These are phyloP conservation scores for Gymnopus androsaceus DNA, from an alignment of 1,284 basidiomycete species.

Conservation along the genomic window DNA sequence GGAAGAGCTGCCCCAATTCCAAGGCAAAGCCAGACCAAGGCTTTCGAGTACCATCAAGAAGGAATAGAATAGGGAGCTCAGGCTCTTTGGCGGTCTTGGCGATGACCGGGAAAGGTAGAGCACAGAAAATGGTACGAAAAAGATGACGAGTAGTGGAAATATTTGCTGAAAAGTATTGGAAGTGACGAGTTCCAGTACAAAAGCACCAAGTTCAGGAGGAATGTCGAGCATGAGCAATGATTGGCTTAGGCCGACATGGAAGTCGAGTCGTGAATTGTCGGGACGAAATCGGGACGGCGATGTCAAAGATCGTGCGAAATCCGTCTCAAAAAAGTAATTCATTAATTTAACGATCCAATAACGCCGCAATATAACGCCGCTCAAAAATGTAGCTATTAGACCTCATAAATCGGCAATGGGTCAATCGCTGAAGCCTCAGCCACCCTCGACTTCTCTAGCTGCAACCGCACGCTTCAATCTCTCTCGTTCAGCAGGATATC, in stretches of 20 bases:
- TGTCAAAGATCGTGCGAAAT: constrained; percentile 1
- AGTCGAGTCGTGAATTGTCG: background rate
- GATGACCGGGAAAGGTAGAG: constrained; percentile 38
- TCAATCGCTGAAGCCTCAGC: no score
- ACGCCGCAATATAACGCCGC: no score
- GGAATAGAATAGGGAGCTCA: constrained; percentile 34
- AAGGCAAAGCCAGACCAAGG: constrained; percentile 52
- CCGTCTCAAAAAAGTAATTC: background rate
- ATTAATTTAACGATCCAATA: background rate
- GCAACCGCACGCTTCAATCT: no score
- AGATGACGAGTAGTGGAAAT: constrained; percentile 54
- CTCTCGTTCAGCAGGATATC: no score
- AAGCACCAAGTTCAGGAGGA: background rate
- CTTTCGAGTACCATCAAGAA: constrained; percentile 59
- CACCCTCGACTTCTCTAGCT: no score
- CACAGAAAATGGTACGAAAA: constrained; percentile 54
- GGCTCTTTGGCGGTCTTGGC: constrained; percentile 11
- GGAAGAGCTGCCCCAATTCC: constrained; percentile 52
- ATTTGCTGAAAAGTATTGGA: constrained; percentile 45
- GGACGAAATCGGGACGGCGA: constrained; percentile 1
- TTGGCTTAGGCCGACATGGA: constrained; percentile 6
- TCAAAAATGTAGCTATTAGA: no score
- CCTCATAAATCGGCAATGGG: no score
- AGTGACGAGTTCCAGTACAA: constrained; percentile 1
- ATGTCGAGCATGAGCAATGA: constrained; percentile 6